Conservation (phyloP, 352 stramenopile species). For the Thraustochytrium sp. region DNA sequence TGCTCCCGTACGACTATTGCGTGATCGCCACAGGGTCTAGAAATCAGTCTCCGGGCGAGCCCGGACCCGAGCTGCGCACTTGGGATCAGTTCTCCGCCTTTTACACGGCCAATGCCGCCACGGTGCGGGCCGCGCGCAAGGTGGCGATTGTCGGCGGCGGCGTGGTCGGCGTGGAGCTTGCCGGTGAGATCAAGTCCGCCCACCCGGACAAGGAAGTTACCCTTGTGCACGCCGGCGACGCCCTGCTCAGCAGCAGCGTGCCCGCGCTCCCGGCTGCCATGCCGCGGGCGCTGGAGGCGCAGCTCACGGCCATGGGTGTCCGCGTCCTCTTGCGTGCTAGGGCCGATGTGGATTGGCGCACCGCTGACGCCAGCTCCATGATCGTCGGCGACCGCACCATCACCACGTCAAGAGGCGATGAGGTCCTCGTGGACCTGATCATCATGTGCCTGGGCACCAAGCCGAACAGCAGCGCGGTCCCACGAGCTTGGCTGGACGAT, state of each 20-base stretch:
- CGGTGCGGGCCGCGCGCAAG: not conserved
- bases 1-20: not conserved
- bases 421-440: not conserved
- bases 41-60: not conserved
- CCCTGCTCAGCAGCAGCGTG: not conserved
- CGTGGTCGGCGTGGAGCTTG: slow-evolving; percentile 36
- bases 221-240: not conserved
- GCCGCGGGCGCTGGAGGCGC: not conserved
- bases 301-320: not conserved
- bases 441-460: not conserved
- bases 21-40: not conserved
- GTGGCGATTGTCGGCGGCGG: not conserved
- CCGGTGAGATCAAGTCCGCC: slow-evolving; percentile 36
- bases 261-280: not conserved
- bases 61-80: not conserved
- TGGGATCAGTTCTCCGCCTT: not conserved
- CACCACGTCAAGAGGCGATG: not conserved
- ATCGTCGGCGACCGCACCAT: not conserved
- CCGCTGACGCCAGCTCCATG: not conserved
- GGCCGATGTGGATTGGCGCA: not conserved
- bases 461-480: not conserved
- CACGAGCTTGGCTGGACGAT: not conserved
- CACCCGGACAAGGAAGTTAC: slow-evolving; percentile 43
- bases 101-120: not conserved
- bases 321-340: not conserved